These are phyloP conservation scores for Venturia aucupariae DNA, from an alignment of 2,329 filamentous ascomycete species.

Conservation along the genomic window DNA sequence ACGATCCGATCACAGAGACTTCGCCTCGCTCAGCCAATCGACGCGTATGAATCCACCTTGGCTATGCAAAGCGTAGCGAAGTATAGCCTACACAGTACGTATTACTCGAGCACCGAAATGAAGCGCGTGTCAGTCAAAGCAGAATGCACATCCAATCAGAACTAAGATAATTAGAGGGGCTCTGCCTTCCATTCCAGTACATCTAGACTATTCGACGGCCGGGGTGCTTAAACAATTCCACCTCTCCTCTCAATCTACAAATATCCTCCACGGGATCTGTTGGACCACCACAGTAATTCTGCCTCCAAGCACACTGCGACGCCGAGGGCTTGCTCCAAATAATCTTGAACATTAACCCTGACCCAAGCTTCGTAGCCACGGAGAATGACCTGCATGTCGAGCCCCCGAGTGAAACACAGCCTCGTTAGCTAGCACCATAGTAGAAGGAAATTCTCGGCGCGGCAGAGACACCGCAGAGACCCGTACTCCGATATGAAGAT, in stretches of 20 bases:
- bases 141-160: neutral
- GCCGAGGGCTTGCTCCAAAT: neutral
- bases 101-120: too few species aligned
- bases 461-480: neutral
- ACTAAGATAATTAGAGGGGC: too few species aligned
- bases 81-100: too few species aligned
- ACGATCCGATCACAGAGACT: neutral
- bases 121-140: neutral
- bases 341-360: too few species aligned
- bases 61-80: neutral
- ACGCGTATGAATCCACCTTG: neutral
- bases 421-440: neutral
- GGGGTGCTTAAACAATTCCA: too few species aligned
- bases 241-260: neutral
- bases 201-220: too few species aligned
- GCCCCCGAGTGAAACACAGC: neutral
- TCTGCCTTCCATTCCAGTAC: too few species aligned
- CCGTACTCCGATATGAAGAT: neutral
- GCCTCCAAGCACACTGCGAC: neutral
- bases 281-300: too few species aligned
- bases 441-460: neutral
- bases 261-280: neutral
- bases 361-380: too few species aligned
- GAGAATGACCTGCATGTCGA: too few species aligned
- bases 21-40: conserved; percentile 4